Percentiles rank a stretch among this genome's conserved stretches.
phyloP scores from a whole-genome alignment of 2,329 filamentous ascomycete species.

The Coniochaeta sp. region DNA sequence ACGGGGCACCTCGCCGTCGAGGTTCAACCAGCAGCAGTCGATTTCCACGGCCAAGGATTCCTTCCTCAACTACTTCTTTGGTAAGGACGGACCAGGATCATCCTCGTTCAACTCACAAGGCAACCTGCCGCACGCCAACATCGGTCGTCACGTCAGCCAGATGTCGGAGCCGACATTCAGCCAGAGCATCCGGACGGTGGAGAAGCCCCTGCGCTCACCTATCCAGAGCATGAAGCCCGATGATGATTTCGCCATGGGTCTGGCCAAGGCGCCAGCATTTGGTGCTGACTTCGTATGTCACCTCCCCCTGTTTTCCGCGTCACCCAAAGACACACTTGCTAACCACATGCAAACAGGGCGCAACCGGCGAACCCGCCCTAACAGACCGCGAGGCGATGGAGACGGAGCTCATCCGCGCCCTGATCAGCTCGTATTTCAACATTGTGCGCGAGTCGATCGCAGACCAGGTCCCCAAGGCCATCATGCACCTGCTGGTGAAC shows the following conservation, averaged over 20 bases:
- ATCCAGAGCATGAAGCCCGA: constrained; percentile 27
- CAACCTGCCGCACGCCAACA: constrained; percentile 26
- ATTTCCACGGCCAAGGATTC: constrained; percentile 70
- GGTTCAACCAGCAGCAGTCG: constrained; percentile 52
- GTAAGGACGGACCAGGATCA: constrained; percentile 66
- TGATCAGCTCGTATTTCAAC: constrained; percentile 98
- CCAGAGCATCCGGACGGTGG: constrained; percentile 69
- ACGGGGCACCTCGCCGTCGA: constrained; percentile 54
- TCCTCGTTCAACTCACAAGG: neutral
- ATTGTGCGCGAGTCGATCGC: constrained; percentile 98
- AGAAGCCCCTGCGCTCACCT: constrained; percentile 47
- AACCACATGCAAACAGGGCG: constrained; percentile 31
- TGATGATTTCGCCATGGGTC: constrained; percentile 30
- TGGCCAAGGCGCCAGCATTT: constrained; percentile 21
- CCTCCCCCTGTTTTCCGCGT: constrained; percentile 5
- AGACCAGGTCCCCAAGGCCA: constrained; percentile 95
- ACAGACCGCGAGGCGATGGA: constrained; percentile 96
- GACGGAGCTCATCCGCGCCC: constrained; percentile 89
- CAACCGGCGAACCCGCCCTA: constrained; percentile 71
- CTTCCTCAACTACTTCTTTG: constrained; percentile 98
- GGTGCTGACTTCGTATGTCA: constrained; percentile 56
- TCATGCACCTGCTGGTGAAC: constrained; percentile 98
- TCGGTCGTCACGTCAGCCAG: constrained; percentile 65
- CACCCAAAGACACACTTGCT: constrained; percentile 9
- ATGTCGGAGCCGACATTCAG: constrained; percentile 73